phyloP scores from a whole-genome alignment of 2,329 filamentous ascomycete species.

The Fusarium virguliforme region DNA sequence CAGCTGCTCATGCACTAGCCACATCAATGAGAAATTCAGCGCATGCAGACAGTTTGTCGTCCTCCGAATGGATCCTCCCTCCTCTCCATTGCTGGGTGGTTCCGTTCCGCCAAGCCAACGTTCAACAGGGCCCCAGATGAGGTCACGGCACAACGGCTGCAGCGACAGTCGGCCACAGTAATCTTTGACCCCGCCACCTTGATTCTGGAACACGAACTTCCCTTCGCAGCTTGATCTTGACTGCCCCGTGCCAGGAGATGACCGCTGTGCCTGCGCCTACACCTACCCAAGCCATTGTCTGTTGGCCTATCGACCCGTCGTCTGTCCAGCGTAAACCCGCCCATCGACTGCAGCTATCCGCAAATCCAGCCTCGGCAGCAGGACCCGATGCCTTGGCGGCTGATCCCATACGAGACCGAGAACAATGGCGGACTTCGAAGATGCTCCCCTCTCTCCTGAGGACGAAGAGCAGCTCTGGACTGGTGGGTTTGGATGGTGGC shows the following conservation, averaged over 20 bases:
- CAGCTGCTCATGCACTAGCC: constrained; percentile 3
- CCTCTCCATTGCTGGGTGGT: constrained; percentile 19
- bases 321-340: constrained; percentile 29
- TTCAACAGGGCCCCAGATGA: constrained; percentile 42
- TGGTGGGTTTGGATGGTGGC: constrained; percentile 66
- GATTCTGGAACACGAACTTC: constrained; percentile 44
- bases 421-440: constrained; percentile 75
- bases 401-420: constrained; percentile 49
- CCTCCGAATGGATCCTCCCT: neutral
- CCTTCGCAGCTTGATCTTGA: constrained; percentile 21
- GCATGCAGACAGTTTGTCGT: constrained; percentile 22
- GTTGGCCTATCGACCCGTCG: constrained; percentile 38
- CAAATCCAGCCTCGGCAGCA: constrained; percentile 34
- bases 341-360: constrained; percentile 10
- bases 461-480: constrained; percentile 92
- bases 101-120: constrained; percentile 40
- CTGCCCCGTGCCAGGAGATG: constrained; percentile 43
- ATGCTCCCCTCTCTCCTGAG: constrained; percentile 76
- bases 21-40: constrained; percentile 20
- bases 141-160: constrained; percentile 47
- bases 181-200: constrained; percentile 50
- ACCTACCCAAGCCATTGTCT: constrained; percentile 34
- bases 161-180: constrained; percentile 32
- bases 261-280: constrained; percentile 35
- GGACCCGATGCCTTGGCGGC: constrained; percentile 57